Evolutionary conservation across 1,284 basidiomycete species (phyloP), one percentile per base, ranked within the genome.

Genomic region (Austroboletus niveus): DNA sequence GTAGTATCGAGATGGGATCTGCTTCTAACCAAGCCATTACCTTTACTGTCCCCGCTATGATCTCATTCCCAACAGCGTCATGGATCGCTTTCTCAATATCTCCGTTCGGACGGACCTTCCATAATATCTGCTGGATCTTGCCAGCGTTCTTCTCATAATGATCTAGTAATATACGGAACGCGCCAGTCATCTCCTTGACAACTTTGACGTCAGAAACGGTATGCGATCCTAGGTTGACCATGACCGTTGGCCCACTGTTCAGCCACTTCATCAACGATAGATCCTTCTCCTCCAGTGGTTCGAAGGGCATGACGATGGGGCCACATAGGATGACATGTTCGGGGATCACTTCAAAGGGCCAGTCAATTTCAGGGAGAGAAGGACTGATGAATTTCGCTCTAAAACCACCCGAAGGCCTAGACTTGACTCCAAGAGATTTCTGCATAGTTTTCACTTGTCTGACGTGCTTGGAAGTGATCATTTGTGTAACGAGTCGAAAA

Each of bases 1-100:
- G 56, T 11, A 60, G 40, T 41, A 57, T 36, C 10, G 58, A 43
- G 4, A 48, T 30, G 0, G 58, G 47, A 6, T 57, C 58, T 20
- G n/a, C 45, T 1, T 58, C 45, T 24, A 58, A n/a, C 55, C 50
- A 58, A 24, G 49, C 39, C 22, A 40, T 45, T 3, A 48, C 32
- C 32, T 7, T 29, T 29, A 29, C 27, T 8, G 8, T 41, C 10
- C 41, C 51, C 14, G 40, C 32, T 24, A 34, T 30, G 15, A 57
- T n/a, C 5, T 47, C 50, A 9, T 36, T 38, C 8, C 45, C 32
- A 5, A 51, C 9, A 3, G 36, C 10, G 2, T 46, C 49, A n/a
- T 43, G 17, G 11, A 51, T 27, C 3, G 5, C 40, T 8, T n/a
- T 24, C 4, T 31, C 40, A 42, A 51, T 12, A 17, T 31, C 34